Percentiles rank a stretch among this genome's conserved stretches.
These are phyloP conservation scores for Chlorella sp. DNA, from an alignment of 139 green algal genomes.

Conservation along the genomic window DNA sequence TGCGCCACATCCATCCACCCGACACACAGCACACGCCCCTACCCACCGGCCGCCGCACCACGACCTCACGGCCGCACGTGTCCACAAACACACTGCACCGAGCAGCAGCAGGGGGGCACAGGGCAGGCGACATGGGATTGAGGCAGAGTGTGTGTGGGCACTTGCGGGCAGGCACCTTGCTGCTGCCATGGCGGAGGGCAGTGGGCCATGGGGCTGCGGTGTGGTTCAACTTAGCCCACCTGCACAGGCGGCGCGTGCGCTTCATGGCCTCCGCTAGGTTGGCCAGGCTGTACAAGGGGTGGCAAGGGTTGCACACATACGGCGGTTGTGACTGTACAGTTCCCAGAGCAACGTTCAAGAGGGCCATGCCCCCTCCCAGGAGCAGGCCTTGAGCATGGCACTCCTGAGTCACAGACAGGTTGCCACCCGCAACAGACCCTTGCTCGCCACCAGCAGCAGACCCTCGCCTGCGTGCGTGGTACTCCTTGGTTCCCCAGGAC, in stretches of 20 bases:
- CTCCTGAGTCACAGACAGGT: too few relatives aligned
- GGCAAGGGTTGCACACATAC: too few relatives aligned
- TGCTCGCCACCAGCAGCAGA: too few relatives aligned
- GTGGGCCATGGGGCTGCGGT: not conserved
- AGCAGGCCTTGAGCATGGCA: too few relatives aligned
- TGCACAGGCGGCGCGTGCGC: slow-evolving; percentile 59
- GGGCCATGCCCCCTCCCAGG: too few relatives aligned
- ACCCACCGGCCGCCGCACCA: slow-evolving; percentile 26
- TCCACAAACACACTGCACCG: slow-evolving; percentile 83
- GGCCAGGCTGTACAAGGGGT: slow-evolving; percentile 60
- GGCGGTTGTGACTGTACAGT: too few relatives aligned
- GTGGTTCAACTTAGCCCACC: not conserved
- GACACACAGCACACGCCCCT: too few relatives aligned
- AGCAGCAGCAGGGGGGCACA: not conserved
- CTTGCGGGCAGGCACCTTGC: not conserved
- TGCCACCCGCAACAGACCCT: too few relatives aligned
- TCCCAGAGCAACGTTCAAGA: too few relatives aligned
- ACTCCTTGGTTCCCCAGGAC: slow-evolving; percentile 65
- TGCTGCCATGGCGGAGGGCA: not conserved
- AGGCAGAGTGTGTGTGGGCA: not conserved
- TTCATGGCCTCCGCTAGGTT: slow-evolving; percentile 76
- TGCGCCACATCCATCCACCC: too few relatives aligned
- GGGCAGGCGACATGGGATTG: too few relatives aligned
- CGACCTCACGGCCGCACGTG: slow-evolving; percentile 68
- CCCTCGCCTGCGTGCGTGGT: too few relatives aligned